These are phyloP conservation scores for Hirschioporus abietinus DNA, from an alignment of 768 basidiomycete species.

Conservation along the genomic window DNA sequence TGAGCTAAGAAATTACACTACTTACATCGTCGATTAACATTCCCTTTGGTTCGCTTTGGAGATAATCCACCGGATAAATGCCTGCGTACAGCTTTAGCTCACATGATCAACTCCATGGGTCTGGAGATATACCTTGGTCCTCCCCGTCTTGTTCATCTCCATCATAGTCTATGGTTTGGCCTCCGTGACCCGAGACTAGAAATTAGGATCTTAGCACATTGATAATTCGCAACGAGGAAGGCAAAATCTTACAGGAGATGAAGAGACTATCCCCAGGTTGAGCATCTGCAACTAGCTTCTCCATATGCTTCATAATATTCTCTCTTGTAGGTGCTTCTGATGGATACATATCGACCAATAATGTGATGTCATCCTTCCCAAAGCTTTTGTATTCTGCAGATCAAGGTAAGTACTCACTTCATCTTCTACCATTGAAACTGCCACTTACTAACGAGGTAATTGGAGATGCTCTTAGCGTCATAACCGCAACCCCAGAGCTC, in stretches of 20 bases:
- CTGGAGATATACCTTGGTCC: neutral
- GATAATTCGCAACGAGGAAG: neutral
- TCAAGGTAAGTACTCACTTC: neutral
- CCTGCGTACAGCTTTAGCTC: neutral
- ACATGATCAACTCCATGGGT: neutral
- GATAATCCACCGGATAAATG: neutral
- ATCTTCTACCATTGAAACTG: neutral
- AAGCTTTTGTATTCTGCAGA: neutral
- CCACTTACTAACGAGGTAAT: neutral
- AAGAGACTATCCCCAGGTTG: neutral
- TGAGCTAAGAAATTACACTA: neutral
- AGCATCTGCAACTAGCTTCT: neutral
- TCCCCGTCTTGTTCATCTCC: neutral
- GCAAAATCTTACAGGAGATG: neutral
- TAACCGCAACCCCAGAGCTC: neutral
- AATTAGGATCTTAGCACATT: no score
- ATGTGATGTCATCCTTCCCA: neutral
- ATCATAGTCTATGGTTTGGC: neutral
- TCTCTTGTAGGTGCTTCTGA: neutral
- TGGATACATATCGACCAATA: neutral
- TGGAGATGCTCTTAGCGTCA: neutral
- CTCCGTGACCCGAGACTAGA: neutral
- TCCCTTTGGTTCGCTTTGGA: neutral
- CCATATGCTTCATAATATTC: neutral
- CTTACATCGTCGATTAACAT: neutral